Evolutionary conservation across 495 filamentous ascomycete genomes (phyloP), one percentile per base, ranked within the genome.

Genomic region (Bryoglossum gracile): DNA sequence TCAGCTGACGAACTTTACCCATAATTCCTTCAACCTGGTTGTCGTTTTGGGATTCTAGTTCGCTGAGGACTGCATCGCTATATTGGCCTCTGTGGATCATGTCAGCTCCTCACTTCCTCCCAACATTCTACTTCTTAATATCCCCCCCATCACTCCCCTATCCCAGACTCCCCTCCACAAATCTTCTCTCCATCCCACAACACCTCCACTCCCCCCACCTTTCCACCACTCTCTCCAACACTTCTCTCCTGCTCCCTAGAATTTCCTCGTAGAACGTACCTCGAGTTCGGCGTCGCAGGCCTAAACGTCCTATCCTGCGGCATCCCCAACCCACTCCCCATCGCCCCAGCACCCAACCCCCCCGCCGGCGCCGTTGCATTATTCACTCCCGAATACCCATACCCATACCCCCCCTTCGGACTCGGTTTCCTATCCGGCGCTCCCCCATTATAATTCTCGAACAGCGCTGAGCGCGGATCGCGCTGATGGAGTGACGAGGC

Each of bases 31-130:
- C 87, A 14, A 97, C 81, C 57, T 95, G 85, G 45, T 78, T 69
- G 57, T 97, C 94, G 61, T 97, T 98, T 66, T 97, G 94, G 54
- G 83, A 89, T 65, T 98, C 94, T 18, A 98, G 78, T 63, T 92
- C 89, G 60, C 86, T 88, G 18, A 97, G 79, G 44, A 96, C 89
- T 33, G 89, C 86, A 55, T 94, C 89, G 53, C 82, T 88, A 66
- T 97, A 97, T 65, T 95, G 91, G 42, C 94, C 92, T 62, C 85
- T 87, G 25, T 23, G 26, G 34, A 42, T 25, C 41, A 11, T 8
- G 8, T 32, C 46, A 33, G 18, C 53, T 14, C 19, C 10, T 43
- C 21, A 23, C 10, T 17, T 41, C 21, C 18, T 43, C 14, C n/a
- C n/a, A n/a, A n/a, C n/a, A n/a, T n/a, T n/a, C n/a, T n/a, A n/a